Evolutionary conservation across 495 filamentous ascomycete species (phyloP).

Genomic region (Articulospora tetracladia): DNA sequence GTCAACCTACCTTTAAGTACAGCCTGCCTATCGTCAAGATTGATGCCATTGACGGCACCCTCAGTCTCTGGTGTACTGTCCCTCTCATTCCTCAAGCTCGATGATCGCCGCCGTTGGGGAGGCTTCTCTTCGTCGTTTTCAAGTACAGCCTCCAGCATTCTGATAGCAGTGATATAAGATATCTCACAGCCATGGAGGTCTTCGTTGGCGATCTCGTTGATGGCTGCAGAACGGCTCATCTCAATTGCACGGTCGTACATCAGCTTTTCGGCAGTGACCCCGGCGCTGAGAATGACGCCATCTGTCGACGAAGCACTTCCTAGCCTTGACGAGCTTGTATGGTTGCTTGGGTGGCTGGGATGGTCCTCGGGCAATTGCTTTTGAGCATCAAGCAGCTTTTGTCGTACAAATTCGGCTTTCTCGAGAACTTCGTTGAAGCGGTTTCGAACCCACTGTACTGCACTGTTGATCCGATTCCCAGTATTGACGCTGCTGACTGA

Average conservation of each 20-base stretch:
- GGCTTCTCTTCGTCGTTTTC: conserved; percentile 74
- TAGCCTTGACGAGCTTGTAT: conserved; percentile 52
- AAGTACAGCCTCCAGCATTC: conserved; percentile 90
- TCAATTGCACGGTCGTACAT: conserved; percentile 98
- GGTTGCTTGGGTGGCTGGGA: conserved; percentile 79
- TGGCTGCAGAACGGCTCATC: conserved; percentile 91
- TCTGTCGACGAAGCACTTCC: conserved; percentile 56
- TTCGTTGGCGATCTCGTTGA: conserved; percentile 90
- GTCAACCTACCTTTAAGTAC: conserved; percentile 61
- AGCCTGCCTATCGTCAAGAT: conserved; percentile 67
- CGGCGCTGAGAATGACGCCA: conserved; percentile 53
- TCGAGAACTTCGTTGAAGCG: conserved; percentile 96
- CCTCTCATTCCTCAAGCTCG: conserved; percentile 34
- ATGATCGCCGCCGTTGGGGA: conserved; percentile 25
- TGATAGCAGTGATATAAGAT: conserved; percentile 86
- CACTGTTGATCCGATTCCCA: conserved; percentile 79
- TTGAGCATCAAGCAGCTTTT: conserved; percentile 85
- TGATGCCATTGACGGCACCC: conserved; percentile 52
- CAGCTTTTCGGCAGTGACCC: conserved; percentile 89
- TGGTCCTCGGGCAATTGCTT: conserved; percentile 79
- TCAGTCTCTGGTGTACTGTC: conserved; percentile 37
- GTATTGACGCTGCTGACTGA: conserved; percentile 46
- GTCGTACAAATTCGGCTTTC: conserved; percentile 86
- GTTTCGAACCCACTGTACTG: conserved; percentile 89
- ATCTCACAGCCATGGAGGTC: conserved; percentile 88